phyloP scores from a whole-genome alignment of 495 filamentous ascomycete genomes.

The Aspergillus carlsbadensis region DNA sequence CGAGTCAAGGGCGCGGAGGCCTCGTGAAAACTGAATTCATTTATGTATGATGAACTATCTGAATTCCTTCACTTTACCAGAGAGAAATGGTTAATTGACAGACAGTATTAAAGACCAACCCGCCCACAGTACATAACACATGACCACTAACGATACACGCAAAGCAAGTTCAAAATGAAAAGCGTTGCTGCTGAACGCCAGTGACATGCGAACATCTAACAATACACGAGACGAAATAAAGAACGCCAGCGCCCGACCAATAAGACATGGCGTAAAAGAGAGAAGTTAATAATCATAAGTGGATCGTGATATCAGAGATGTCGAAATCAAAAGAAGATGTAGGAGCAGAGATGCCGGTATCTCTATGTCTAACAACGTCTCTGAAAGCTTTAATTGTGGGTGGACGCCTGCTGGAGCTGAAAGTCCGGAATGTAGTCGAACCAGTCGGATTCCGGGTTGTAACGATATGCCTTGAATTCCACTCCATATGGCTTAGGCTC shows the following conservation, averaged over 20 bases:
- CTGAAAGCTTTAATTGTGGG: conserved; percentile 12
- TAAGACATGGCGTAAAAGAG: conserved; percentile 11
- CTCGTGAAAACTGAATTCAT: background rate
- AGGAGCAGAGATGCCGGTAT: background rate
- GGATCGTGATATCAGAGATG: conserved; percentile 2
- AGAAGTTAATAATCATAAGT: conserved; percentile 1
- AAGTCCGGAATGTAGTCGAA: conserved; percentile 82
- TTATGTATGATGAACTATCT: background rate
- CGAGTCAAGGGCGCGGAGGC: conserved; percentile 38
- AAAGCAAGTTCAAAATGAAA: conserved; percentile 4
- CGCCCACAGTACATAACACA: background rate
- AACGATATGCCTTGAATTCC: conserved; percentile 90
- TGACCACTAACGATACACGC: background rate
- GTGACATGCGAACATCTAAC: conserved; percentile 8
- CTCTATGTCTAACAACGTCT: background rate
- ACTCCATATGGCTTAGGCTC: conserved; percentile 98
- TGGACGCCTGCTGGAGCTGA: conserved; percentile 57
- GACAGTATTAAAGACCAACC: background rate
- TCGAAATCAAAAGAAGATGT: conserved; percentile 1
- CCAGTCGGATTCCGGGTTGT: conserved; percentile 71
- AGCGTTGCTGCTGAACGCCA: conserved; percentile 7
- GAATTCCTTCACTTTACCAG: background rate
- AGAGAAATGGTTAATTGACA: background rate
- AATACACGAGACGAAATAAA: conserved; percentile 10
- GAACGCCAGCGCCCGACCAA: conserved; percentile 6